Conservation (phyloP, 371 early-diverging fungal genomes). For the Encephalitozoon intestinalis region DNA sequence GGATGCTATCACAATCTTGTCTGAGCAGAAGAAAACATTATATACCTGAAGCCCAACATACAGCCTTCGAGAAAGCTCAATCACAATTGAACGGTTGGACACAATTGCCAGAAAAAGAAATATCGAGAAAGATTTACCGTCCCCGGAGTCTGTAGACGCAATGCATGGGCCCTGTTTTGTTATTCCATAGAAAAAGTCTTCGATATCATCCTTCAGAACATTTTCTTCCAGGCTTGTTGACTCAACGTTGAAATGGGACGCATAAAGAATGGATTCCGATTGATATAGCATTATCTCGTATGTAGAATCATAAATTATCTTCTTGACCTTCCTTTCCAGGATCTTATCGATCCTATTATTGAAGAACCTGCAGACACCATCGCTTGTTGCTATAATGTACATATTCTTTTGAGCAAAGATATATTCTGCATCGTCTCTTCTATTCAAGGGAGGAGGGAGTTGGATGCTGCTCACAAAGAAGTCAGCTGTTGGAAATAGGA, state of each 20-base stretch:
- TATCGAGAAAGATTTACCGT: conserved; percentile 29
- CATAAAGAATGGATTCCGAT: neutral
- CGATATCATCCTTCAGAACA: conserved; percentile 15
- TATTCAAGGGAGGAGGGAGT: neutral
- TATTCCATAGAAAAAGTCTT: conserved; percentile 44
- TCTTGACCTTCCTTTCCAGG: conserved; percentile 14
- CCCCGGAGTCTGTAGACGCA: conserved; percentile 4
- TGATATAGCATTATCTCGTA: conserved; percentile 32
- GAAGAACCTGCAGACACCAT: conserved; percentile 37
- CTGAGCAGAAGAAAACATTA: conserved; percentile 45
- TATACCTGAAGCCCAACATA: conserved; percentile 56
- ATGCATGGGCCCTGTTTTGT: conserved; percentile 17
- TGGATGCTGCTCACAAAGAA: neutral
- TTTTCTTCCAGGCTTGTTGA: conserved; percentile 1
- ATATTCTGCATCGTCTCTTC: neutral
- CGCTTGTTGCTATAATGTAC: conserved; percentile 32
- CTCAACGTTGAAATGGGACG: conserved; percentile 19
- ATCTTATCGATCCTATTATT: conserved; percentile 18
- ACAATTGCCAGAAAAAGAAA: conserved; percentile 28
- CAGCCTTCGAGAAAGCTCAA: conserved; percentile 41
- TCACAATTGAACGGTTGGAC: neutral
- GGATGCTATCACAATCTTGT: conserved; percentile 54
- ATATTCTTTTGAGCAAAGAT: conserved; percentile 2
- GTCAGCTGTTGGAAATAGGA: neutral
- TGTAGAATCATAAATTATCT: conserved; percentile 42